Evolutionary conservation across 345 rosid species (phyloP).

Genomic region (Gossypium anomalum): DNA sequence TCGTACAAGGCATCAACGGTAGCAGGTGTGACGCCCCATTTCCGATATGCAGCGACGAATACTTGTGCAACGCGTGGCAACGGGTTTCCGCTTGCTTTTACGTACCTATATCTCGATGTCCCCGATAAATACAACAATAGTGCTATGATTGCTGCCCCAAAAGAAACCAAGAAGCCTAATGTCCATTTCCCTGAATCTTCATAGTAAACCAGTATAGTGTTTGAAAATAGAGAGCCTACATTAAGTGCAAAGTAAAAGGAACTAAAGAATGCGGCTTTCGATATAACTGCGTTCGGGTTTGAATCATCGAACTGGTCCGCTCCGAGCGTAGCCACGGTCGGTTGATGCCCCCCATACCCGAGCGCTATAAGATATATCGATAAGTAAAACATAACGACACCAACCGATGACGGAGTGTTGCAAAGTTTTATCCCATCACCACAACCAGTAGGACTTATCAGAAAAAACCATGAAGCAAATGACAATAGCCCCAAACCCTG

Average conservation of each 20-base stretch:
- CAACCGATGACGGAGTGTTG: slow-evolving; percentile 34
- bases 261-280: slow-evolving; percentile 60
- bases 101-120: slow-evolving; percentile 37
- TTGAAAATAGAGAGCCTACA: slow-evolving; percentile 66
- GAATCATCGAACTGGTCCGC: slow-evolving; percentile 71
- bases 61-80: slow-evolving; percentile 76
- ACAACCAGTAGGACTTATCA: slow-evolving; percentile 65
- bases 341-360: slow-evolving; percentile 92
- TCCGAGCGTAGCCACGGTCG: slow-evolving; percentile 83
- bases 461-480: slow-evolving; percentile 51
- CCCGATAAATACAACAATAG: slow-evolving; percentile 39
- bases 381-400: slow-evolving; percentile 49
- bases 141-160: slow-evolving; percentile 54
- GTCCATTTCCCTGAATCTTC: slow-evolving; percentile 72
- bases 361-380: slow-evolving; percentile 72
- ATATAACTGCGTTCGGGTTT: slow-evolving; percentile 22
- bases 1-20: slow-evolving; percentile 43
- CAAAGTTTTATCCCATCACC: slow-evolving; percentile 52
- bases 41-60: slow-evolving; percentile 46
- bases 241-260: slow-evolving; percentile 78
- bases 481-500: slow-evolving; percentile 66
- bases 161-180: slow-evolving; percentile 54
- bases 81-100: slow-evolving; percentile 64
- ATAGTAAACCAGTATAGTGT: slow-evolving; percentile 64
- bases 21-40: slow-evolving; percentile 39